phyloP scores from a whole-genome alignment of 306 rosid species.

The Cercis canadensis region DNA sequence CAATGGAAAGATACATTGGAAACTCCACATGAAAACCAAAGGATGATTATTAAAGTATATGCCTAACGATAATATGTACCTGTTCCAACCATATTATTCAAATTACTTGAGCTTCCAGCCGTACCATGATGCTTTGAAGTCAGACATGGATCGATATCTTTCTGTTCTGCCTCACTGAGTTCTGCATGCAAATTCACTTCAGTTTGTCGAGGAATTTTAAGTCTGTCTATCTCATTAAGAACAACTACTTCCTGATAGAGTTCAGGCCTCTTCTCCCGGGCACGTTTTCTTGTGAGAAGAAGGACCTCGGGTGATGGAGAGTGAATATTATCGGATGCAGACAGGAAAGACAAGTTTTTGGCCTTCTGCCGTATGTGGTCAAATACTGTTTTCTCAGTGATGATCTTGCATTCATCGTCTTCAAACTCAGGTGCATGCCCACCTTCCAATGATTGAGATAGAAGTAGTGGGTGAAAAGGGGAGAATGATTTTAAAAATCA shows the following conservation, averaged over 20 bases:
- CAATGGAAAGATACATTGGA: slow-evolving; percentile 27
- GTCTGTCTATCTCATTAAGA: slow-evolving; percentile 49
- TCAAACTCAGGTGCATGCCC: slow-evolving; percentile 47
- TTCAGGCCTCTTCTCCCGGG: slow-evolving; percentile 58
- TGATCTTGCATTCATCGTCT: slow-evolving; percentile 59
- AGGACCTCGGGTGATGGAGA: slow-evolving; percentile 58
- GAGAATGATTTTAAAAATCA: slow-evolving; percentile 14
- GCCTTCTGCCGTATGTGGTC: slow-evolving; percentile 93
- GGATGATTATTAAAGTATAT: slow-evolving; percentile 21
- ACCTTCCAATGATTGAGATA: slow-evolving; percentile 43
- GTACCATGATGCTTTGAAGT: slow-evolving; percentile 35
- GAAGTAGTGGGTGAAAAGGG: slow-evolving; percentile 35
- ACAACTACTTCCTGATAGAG: slow-evolving; percentile 55
- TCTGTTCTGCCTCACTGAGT: slow-evolving; percentile 39
- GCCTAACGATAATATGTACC: slow-evolving; percentile 45
- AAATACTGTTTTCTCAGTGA: slow-evolving; percentile 79
- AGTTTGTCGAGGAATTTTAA: slow-evolving; percentile 38
- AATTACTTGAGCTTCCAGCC: slow-evolving; percentile 46
- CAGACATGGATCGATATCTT: slow-evolving; percentile 21
- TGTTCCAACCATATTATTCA: slow-evolving; percentile 43
- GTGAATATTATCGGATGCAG: slow-evolving; percentile 51
- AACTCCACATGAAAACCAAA: slow-evolving; percentile 20
- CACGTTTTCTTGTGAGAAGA: slow-evolving; percentile 51
- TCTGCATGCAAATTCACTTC: slow-evolving; percentile 47
- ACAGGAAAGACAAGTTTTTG: slow-evolving; percentile 61